Percentiles rank a stretch among this genome's conserved stretches.
Conservation (phyloP, 352 stramenopile genomes). For the Globisporangium barbulae region DNA sequence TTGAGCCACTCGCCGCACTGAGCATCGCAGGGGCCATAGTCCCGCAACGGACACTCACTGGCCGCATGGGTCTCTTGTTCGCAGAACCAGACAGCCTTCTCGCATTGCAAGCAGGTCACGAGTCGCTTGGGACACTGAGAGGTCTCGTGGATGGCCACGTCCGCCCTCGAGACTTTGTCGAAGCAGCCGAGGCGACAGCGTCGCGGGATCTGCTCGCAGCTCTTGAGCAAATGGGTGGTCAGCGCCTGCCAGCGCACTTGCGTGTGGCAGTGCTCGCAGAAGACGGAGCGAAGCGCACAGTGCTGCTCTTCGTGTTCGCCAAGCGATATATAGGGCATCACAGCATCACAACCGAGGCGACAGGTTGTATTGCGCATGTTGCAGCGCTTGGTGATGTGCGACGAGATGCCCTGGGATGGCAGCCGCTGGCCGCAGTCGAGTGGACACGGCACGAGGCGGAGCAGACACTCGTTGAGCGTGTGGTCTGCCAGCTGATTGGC, state of each 20-base stretch:
- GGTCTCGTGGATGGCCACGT: constrained; percentile 34
- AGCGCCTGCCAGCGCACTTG: constrained; percentile 27
- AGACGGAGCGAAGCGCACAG: constrained; percentile 39
- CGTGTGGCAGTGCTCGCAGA: constrained; percentile 56
- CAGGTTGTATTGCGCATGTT: constrained; percentile 57
- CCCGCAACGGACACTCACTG: constrained; percentile 51
- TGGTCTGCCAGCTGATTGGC: constrained; percentile 21
- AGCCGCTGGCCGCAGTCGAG: constrained; percentile 60
- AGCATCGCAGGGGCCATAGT: constrained; percentile 43
- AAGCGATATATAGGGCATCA: constrained; percentile 45
- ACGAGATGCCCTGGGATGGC: constrained; percentile 24
- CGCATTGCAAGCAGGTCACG: constrained; percentile 50
- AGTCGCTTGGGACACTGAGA: constrained; percentile 56
- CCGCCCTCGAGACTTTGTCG: constrained; percentile 21
- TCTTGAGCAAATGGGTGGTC: constrained; percentile 27
- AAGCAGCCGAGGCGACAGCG: constrained; percentile 52
- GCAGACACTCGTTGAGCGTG: constrained; percentile 31
- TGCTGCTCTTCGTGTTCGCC: constrained; percentile 47
- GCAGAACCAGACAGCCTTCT: constrained; percentile 36
- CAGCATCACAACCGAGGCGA: constrained; percentile 49
- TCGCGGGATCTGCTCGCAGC: constrained; percentile 37
- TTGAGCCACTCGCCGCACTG: constrained; percentile 40
- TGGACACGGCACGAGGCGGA: constrained; percentile 59
- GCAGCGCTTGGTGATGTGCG: constrained; percentile 56
- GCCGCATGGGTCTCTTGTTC: constrained; percentile 38